phyloP scores from a whole-genome alignment of 345 rosid genomes.

The Eucalyptus cloeziana region DNA sequence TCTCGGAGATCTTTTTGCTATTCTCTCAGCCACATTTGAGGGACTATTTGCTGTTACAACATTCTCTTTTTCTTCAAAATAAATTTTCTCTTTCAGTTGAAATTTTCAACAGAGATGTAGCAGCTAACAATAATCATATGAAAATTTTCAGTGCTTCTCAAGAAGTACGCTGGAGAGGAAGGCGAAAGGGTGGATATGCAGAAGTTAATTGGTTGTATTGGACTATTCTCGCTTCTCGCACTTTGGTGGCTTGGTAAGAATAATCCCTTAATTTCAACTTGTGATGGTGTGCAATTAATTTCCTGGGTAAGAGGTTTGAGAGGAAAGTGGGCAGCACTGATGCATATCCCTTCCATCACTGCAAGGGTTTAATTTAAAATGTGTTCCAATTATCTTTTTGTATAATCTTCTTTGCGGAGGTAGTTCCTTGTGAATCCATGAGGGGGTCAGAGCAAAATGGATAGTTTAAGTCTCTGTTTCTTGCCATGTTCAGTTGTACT shows the following conservation, averaged over 20 bases:
- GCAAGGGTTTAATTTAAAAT: neutral
- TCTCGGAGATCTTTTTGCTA: slow-evolving; percentile 23
- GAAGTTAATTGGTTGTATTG: slow-evolving; percentile 28
- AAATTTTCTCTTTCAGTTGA: neutral
- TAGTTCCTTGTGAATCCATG: neutral
- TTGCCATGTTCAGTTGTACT: neutral
- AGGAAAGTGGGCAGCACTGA: neutral
- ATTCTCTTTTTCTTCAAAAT: neutral
- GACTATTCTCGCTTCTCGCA: slow-evolving; percentile 15
- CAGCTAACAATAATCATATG: neutral
- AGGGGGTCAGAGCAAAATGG: neutral
- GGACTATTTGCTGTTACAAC: slow-evolving; percentile 24
- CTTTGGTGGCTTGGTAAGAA: slow-evolving; percentile 39
- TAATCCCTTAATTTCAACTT: neutral
- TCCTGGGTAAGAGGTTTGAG: neutral
- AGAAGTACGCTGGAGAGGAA: slow-evolving; percentile 22
- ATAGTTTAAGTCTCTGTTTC: neutral
- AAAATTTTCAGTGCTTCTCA: slow-evolving; percentile 21
- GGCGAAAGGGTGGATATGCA: slow-evolving; percentile 34
- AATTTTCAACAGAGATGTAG: neutral
- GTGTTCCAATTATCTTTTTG: neutral
- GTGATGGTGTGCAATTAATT: neutral
- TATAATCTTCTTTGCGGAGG: neutral
- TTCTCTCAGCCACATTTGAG: slow-evolving; percentile 21
- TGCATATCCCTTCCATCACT: neutral